Conservation (phyloP, 192 early-diverging fungal genomes). For the Umbelopsis sp. region DNA sequence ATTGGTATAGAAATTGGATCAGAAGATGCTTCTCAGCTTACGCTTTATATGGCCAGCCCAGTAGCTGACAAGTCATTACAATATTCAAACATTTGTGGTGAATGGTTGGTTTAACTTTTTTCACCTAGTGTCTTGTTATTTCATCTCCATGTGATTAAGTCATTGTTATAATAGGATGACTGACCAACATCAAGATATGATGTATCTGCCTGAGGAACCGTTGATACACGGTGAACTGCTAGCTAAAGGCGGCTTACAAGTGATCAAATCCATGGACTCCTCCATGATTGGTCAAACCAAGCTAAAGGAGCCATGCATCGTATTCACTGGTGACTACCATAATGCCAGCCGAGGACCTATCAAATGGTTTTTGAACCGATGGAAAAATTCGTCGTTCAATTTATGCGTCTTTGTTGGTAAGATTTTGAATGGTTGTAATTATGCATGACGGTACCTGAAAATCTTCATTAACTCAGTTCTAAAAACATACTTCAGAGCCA, state of each 20-base stretch:
- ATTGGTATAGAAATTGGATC: constrained; percentile 52
- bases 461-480: background rate
- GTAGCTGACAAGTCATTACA: constrained; percentile 77
- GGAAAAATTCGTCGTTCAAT: constrained; percentile 25
- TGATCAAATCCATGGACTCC: constrained; percentile 47
- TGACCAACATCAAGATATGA: constrained; percentile 59
- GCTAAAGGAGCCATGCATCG: constrained; percentile 62
- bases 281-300: constrained; percentile 37
- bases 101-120: constrained; percentile 62
- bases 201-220: constrained; percentile 67
- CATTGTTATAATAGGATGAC: constrained; percentile 56
- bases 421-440: background rate
- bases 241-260: constrained; percentile 38
- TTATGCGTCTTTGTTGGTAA: constrained; percentile 30
- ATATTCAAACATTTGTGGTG: constrained; percentile 81
- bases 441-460: constrained; percentile 10
- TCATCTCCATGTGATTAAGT: background rate
- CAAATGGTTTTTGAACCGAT: constrained; percentile 34
- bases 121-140: background rate
- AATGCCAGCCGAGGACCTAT: constrained; percentile 24
- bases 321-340: constrained; percentile 52
- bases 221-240: constrained; percentile 54
- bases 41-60: constrained; percentile 73
- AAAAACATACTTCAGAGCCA: background rate
- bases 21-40: constrained; percentile 46